These are phyloP conservation scores for Limnanthes douglasii DNA, from an alignment of 345 rosid genomes.

Conservation along the genomic window DNA sequence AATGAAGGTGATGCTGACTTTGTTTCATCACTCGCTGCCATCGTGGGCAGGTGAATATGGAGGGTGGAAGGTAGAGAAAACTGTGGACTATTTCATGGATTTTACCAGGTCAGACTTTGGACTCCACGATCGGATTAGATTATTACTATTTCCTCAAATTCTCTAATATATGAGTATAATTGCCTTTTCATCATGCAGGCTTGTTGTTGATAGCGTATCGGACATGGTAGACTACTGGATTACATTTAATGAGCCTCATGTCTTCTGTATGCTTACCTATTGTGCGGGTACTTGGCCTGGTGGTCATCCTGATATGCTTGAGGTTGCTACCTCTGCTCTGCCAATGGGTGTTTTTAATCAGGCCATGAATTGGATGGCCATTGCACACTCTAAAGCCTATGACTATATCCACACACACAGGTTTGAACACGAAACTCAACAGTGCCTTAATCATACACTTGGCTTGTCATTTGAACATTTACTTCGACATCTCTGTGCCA, in stretches of 20 bases:
- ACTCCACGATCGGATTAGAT: background rate
- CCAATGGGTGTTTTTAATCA: conserved; percentile 83
- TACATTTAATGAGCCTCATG: conserved; percentile 88
- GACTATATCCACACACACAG: conserved; percentile 61
- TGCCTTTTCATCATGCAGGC: conserved; percentile 31
- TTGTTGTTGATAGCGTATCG: conserved; percentile 64
- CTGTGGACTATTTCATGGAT: conserved; percentile 72
- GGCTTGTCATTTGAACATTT: background rate
- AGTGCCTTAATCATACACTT: background rate
- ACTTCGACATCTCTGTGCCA: too few species aligned
- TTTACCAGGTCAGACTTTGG: conserved; percentile 50
- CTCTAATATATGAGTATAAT: too few species aligned
- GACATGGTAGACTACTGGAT: conserved; percentile 86
- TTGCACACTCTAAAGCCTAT: conserved; percentile 74
- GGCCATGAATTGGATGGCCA: conserved; percentile 72
- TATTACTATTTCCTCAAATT: too few species aligned
- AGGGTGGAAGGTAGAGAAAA: conserved; percentile 94
- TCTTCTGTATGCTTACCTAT: conserved; percentile 86
- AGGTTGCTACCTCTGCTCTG: conserved; percentile 71
- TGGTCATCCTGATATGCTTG: conserved; percentile 84
- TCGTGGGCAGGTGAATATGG: conserved; percentile 98
- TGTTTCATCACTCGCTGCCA: conserved; percentile 93
- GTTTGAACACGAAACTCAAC: conserved; percentile 13
- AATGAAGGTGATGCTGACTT: conserved; percentile 95
- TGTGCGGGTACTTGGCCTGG: conserved; percentile 99